A percentile compares a stretch with the other conserved stretches of the same genome.
Evolutionary conservation across 140 eudicot species (phyloP).

Genomic region (Anethum foeniculum): DNA sequence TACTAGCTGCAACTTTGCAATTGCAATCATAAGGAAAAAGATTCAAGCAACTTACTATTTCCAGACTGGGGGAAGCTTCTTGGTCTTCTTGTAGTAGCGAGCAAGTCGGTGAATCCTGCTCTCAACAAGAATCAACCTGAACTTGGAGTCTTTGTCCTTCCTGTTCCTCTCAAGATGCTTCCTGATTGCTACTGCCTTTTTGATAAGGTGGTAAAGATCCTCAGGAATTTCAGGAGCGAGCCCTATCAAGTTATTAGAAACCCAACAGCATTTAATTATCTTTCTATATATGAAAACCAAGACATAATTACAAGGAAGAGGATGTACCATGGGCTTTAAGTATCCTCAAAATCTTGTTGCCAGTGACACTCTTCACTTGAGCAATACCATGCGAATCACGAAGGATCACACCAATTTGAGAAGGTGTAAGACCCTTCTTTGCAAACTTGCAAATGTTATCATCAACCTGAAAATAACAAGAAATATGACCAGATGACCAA

Average conservation of each 20-base stretch:
- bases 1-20: background rate
- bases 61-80: conserved; percentile 71
- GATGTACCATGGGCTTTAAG: conserved; percentile 45
- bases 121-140: conserved; percentile 58
- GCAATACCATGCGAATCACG: conserved; percentile 67
- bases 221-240: conserved; percentile 55
- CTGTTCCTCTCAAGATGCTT: conserved; percentile 52
- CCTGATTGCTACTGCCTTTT: conserved; percentile 47
- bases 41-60: conserved; percentile 28
- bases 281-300: background rate
- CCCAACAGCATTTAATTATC: background rate
- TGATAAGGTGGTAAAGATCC: conserved; percentile 44
- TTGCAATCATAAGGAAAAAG: background rate
- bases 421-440: conserved; percentile 66
- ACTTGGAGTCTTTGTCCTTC: conserved; percentile 52
- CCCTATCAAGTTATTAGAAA: conserved; percentile 16
- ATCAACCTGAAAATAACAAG: conserved; percentile 27
- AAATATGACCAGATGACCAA: background rate
- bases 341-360: conserved; percentile 55
- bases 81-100: conserved; percentile 61
- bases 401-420: conserved; percentile 67
- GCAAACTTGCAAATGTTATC: conserved; percentile 65
- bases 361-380: conserved; percentile 67
- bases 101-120: conserved; percentile 67
- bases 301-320: background rate